phyloP scores from a whole-genome alignment of 75 land plant genomes.

The Adiantum capillusveneris region DNA sequence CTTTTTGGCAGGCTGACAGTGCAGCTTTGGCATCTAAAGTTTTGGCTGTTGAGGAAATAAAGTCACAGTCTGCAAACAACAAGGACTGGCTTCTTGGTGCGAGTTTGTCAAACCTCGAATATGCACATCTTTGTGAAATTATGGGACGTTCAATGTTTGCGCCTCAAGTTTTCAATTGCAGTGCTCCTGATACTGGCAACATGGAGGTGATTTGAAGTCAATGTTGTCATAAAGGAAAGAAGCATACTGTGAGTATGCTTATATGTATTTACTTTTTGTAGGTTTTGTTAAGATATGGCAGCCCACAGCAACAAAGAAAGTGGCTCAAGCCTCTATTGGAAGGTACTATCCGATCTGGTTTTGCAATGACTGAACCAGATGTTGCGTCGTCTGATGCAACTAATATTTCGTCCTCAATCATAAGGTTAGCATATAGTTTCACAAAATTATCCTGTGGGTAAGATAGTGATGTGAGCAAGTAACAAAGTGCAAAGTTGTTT shows the following conservation, averaged over 20 bases:
- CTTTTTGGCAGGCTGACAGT: conserved; percentile 68
- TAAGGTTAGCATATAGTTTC: conserved; percentile 34
- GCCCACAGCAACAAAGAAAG: conserved; percentile 53
- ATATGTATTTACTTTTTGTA: too few relatives aligned
- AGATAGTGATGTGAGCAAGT: background rate
- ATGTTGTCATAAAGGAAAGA: too few relatives aligned
- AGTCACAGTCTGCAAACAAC: background rate
- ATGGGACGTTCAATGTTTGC: conserved; percentile 93
- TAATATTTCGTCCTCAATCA: conserved; percentile 88
- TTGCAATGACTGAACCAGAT: conserved; percentile 98
- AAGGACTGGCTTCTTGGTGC: conserved; percentile 57
- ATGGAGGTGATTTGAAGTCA: conserved; percentile 68
- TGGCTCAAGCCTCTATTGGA: conserved; percentile 92
- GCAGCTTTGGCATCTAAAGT: conserved; percentile 61
- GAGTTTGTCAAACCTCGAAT: conserved; percentile 91
- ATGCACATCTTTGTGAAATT: conserved; percentile 88
- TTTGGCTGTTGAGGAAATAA: conserved; percentile 29
- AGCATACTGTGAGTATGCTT: background rate
- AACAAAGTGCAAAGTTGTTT: background rate
- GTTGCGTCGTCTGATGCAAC: conserved; percentile 99
- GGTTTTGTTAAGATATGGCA: conserved; percentile 93
- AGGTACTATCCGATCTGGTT: conserved; percentile 88
- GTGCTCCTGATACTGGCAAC: conserved; percentile 95
- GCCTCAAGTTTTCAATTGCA: conserved; percentile 90
- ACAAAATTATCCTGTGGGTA: too few relatives aligned